A percentile compares a stretch with the other conserved stretches of the same genome.
phyloP scores from a whole-genome alignment of 2,329 filamentous ascomycete species.

The Rosellinia necatrix region DNA sequence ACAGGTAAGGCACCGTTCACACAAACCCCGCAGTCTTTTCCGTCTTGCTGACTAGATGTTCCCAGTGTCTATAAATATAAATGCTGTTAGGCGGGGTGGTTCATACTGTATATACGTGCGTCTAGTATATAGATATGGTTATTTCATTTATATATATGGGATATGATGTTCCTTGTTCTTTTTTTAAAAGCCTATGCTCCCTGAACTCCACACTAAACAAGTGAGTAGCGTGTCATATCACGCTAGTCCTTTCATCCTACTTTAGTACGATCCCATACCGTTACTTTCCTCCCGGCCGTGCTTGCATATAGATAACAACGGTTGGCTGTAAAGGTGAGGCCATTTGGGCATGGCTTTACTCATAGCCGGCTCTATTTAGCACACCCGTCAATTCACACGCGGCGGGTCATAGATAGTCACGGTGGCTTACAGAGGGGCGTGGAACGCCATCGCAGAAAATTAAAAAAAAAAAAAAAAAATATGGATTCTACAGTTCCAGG shows the following conservation, averaged over 20 bases:
- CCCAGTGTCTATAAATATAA: constrained; percentile 27
- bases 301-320: too few relatives aligned
- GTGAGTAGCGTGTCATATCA: background rate
- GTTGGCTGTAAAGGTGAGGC: too few relatives aligned
- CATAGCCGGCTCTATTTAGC: too few relatives aligned
- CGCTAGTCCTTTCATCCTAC: background rate
- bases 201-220: background rate
- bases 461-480: background rate
- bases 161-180: background rate
- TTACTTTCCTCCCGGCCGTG: too few relatives aligned
- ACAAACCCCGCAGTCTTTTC: too few relatives aligned
- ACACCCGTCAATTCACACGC: too few relatives aligned
- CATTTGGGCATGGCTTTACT: too few relatives aligned
- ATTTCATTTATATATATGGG: background rate
- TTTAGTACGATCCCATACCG: too few relatives aligned
- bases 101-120: constrained; percentile 21
- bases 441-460: background rate
- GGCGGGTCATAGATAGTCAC: too few relatives aligned
- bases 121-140: constrained; percentile 17
- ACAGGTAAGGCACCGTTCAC: constrained; percentile 34
- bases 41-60: constrained; percentile 1
- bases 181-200: background rate
- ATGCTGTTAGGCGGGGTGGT: background rate
- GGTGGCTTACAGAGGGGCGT: too few relatives aligned
- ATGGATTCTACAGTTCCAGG: background rate